Evolutionary conservation across 768 basidiomycete species (phyloP).

Genomic region (Lactarius indigo): DNA sequence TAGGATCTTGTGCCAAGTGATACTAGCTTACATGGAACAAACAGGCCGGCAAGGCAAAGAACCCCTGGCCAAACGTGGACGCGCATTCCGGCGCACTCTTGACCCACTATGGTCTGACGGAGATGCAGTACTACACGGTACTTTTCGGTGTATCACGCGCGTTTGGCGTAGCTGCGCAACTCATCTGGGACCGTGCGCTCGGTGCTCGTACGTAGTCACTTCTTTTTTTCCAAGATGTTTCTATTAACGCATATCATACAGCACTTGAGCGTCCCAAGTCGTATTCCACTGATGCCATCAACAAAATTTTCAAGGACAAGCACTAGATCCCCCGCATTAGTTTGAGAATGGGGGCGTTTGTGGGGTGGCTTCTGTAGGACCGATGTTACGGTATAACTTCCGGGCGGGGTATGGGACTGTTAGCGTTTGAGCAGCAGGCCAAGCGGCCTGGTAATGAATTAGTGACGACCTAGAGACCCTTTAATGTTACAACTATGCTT

Average conservation of each 20-base stretch:
- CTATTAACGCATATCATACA: slow-evolving; percentile 28
- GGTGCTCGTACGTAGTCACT: slow-evolving; percentile 68
- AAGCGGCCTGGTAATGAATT: slow-evolving; percentile 9
- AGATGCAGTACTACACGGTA: slow-evolving; percentile 97
- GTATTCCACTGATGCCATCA: slow-evolving; percentile 76
- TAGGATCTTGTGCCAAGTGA: neutral
- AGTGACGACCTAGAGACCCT: neutral
- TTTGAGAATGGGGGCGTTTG: slow-evolving; percentile 1
- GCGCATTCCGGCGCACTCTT: slow-evolving; percentile 92
- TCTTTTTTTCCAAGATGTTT: neutral
- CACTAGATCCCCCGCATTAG: slow-evolving; percentile 25
- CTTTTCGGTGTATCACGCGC: slow-evolving; percentile 96
- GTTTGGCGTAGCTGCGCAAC: slow-evolving; percentile 83
- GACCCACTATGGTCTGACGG: slow-evolving; percentile 78
- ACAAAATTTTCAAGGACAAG: slow-evolving; percentile 72
- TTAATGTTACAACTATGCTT: slow-evolving; percentile 12
- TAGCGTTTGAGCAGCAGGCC: slow-evolving; percentile 12
- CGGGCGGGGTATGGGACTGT: neutral
- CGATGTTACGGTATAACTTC: neutral
- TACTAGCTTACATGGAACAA: neutral
- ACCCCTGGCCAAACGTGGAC: slow-evolving; percentile 97
- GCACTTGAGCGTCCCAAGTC: slow-evolving; percentile 91
- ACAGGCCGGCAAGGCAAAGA: slow-evolving; percentile 87
- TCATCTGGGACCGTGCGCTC: slow-evolving; percentile 92
- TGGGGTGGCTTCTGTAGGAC: slow-evolving; percentile 3